Percentiles rank a stretch among this genome's conserved stretches.
These are phyloP conservation scores for Wickerhamiella allomyrinae DNA, from an alignment of 805 yeast genomes.

Conservation along the genomic window DNA sequence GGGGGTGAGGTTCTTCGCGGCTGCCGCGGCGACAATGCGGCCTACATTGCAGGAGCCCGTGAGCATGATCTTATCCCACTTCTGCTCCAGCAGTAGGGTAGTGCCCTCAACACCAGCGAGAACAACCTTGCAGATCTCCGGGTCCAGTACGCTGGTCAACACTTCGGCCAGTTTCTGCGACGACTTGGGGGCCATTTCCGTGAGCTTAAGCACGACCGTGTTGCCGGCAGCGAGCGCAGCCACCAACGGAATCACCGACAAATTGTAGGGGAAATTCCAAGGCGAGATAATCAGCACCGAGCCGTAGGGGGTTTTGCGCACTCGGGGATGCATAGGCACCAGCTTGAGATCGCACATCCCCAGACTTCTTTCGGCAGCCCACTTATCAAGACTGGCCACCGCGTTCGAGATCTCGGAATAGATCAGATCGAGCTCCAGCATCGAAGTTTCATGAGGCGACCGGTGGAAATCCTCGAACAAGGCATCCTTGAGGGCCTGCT, in stretches of 20 bases:
- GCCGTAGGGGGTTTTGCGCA: conserved; percentile 31
- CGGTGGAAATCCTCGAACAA: conserved; percentile 55
- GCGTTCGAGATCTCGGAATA: conserved; percentile 44
- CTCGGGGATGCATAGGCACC: neutral
- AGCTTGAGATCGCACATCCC: neutral
- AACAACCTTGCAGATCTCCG: conserved; percentile 42
- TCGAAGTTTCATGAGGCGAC: conserved; percentile 42
- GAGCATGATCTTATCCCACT: conserved; percentile 64
- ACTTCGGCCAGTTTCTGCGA: conserved; percentile 41
- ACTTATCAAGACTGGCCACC: conserved; percentile 42
- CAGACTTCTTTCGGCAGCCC: conserved; percentile 40
- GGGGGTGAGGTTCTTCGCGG: conserved; percentile 70
- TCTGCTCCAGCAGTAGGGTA: conserved; percentile 40
- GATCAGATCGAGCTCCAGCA: conserved; percentile 40
- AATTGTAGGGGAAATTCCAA: conserved; percentile 58
- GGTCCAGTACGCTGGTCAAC: conserved; percentile 37
- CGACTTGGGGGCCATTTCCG: conserved; percentile 53
- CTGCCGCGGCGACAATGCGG: conserved; percentile 55
- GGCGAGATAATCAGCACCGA: conserved; percentile 57
- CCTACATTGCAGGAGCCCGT: conserved; percentile 72
- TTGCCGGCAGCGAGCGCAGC: conserved; percentile 82
- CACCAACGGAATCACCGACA: conserved; percentile 47
- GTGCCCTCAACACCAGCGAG: conserved; percentile 59
- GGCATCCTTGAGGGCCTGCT: conserved; percentile 41
- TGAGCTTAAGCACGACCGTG: conserved; percentile 54